phyloP scores from a whole-genome alignment of 2,329 filamentous ascomycete genomes.

The Fusarium sp. region DNA sequence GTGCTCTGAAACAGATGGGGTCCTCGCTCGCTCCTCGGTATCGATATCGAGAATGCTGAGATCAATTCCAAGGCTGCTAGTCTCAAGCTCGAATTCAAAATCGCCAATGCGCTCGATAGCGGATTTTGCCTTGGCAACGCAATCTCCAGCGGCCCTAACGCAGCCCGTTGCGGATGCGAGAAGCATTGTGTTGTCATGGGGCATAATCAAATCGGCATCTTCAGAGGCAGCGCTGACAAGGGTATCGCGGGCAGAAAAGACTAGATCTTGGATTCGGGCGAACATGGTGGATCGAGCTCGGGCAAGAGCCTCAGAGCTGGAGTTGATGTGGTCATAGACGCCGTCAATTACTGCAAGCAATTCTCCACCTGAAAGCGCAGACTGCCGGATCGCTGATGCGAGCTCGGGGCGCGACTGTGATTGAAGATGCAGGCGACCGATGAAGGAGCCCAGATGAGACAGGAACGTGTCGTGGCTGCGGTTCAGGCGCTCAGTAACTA shows the following conservation, averaged over 20 bases:
- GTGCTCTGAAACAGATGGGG: slow-evolving; percentile 46
- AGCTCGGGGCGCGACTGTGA: slow-evolving; percentile 90
- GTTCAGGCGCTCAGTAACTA: slow-evolving; percentile 85
- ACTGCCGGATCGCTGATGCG: slow-evolving; percentile 82
- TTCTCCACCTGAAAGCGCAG: slow-evolving; percentile 81
- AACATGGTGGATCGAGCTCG: slow-evolving; percentile 80
- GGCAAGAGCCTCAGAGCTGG: slow-evolving; percentile 72
- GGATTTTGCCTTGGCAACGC: slow-evolving; percentile 84
- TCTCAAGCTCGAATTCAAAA: slow-evolving; percentile 84
- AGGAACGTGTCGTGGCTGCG: slow-evolving; percentile 87
- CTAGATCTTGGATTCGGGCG: slow-evolving; percentile 79
- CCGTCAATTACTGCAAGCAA: slow-evolving; percentile 83
- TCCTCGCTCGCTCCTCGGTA: slow-evolving; percentile 45
- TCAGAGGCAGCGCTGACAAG: slow-evolving; percentile 74
- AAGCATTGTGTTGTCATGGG: slow-evolving; percentile 79
- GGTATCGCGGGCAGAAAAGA: slow-evolving; percentile 82
- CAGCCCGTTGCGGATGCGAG: slow-evolving; percentile 84
- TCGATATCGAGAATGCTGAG: slow-evolving; percentile 59
- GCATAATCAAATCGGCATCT: slow-evolving; percentile 81
- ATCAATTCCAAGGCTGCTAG: slow-evolving; percentile 64
- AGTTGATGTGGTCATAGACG: slow-evolving; percentile 80
- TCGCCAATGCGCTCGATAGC: slow-evolving; percentile 91
- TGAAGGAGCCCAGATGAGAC: slow-evolving; percentile 90
- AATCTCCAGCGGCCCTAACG: slow-evolving; percentile 90
- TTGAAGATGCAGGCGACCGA: slow-evolving; percentile 87